Evolutionary conservation across 306 rosid genomes (phyloP).

Genomic region (Cicer cuneatum): DNA sequence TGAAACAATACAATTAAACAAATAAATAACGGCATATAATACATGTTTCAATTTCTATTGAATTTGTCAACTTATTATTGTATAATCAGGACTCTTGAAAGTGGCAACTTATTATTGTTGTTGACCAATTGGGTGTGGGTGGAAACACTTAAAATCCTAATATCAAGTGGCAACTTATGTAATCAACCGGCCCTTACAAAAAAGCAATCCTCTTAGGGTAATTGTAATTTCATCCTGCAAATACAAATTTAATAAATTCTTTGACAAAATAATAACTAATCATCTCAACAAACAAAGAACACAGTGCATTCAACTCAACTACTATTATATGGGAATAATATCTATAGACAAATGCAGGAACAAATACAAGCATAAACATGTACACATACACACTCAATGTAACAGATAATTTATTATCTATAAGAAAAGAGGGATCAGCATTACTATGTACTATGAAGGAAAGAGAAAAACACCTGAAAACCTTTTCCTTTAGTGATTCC

Average conservation of each 20-base stretch:
- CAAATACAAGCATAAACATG: conserved; percentile 27
- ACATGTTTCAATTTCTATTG: not conserved
- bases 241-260: not conserved
- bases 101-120: conserved; percentile 16
- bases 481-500: conserved; percentile 96
- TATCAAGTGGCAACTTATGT: not conserved
- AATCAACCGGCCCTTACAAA: conserved; percentile 1
- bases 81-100: not conserved
- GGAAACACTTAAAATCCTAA: conserved; percentile 20
- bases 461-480: conserved; percentile 71
- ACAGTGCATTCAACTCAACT: conserved; percentile 14
- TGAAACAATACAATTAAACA: not conserved
- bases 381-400: not conserved
- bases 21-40: not conserved
- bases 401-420: not conserved
- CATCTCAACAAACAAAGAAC: conserved; percentile 32
- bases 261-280: not conserved
- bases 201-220: not conserved
- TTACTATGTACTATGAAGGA: conserved; percentile 6
- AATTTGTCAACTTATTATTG: conserved; percentile 15
- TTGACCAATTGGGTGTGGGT: not conserved
- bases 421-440: not conserved
- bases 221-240: not conserved
- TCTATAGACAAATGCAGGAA: not conserved
- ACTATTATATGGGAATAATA: conserved; percentile 5